Evolutionary conservation across 129 eudicot genomes (phyloP).

Genomic region (Rutidosis leptorrhynchoides): DNA sequence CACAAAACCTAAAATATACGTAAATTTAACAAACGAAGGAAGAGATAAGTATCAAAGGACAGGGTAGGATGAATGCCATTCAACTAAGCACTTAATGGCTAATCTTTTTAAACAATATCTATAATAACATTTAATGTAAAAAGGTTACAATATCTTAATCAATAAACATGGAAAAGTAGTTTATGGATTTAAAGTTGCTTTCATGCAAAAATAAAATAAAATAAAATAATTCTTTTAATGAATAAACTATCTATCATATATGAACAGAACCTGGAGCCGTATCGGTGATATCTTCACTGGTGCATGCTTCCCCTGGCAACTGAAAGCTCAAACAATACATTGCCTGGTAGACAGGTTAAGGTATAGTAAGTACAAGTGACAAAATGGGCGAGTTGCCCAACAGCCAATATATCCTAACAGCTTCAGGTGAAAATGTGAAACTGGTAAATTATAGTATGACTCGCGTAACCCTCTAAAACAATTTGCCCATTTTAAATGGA

Average conservation of each 20-base stretch:
- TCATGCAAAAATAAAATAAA: not conserved
- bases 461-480: not conserved
- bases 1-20: conserved; percentile 1
- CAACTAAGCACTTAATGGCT: conserved; percentile 1
- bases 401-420: not conserved
- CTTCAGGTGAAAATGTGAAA: not conserved
- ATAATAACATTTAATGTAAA: conserved; percentile 3
- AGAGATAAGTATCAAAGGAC: conserved; percentile 10
- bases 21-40: conserved; percentile 2
- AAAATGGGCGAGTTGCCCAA: not conserved
- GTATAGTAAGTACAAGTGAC: not conserved
- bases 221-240: not conserved
- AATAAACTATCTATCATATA: conserved; percentile 5
- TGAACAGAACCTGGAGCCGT: conserved; percentile 3
- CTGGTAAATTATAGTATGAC: not conserved
- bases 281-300: conserved; percentile 28
- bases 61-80: conserved; percentile 17
- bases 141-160: conserved; percentile 24
- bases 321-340: conserved; percentile 93
- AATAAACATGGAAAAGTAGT: conserved; percentile 11
- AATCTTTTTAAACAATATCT: not conserved
- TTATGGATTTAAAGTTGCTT: not conserved
- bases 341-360: conserved; percentile 51
- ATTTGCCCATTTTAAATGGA: not conserved
- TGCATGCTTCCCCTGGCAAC: conserved; percentile 87